These are phyloP conservation scores for Helicocarpus griseus DNA, from an alignment of 2,329 filamentous ascomycete species.

Conservation along the genomic window DNA sequence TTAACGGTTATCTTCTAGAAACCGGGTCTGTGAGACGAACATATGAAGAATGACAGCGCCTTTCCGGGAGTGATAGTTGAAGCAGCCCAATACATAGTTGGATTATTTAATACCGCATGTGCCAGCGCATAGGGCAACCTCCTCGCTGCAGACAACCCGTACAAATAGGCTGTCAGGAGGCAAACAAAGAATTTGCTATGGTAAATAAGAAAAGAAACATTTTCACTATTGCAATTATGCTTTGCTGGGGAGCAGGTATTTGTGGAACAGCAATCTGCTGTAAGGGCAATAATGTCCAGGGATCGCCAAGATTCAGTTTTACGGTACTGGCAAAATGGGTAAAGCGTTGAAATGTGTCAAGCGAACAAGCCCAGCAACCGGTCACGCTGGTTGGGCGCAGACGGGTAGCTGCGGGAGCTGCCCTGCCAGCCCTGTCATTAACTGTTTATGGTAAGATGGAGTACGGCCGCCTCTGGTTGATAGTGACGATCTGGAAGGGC, in stretches of 20 bases:
- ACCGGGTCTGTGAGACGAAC: conserved; percentile 15
- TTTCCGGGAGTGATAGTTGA: conserved; percentile 7
- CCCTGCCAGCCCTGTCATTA: conserved; percentile 1
- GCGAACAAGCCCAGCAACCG: conserved; percentile 10
- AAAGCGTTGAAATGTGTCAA: conserved; percentile 16
- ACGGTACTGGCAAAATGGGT: conserved; percentile 17
- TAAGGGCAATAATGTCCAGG: conserved; percentile 20
- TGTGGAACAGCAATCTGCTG: conserved; percentile 24
- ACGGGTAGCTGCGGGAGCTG: conserved; percentile 13
- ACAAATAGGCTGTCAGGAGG: conserved; percentile 6
- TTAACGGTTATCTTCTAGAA: conserved; percentile 10
- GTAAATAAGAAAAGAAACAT: conserved; percentile 9
- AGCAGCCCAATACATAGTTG: conserved; percentile 9
- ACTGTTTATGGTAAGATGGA: background rate
- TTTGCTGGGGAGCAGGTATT: conserved; percentile 17
- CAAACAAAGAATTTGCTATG: conserved; percentile 14
- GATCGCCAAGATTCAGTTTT: conserved; percentile 20
- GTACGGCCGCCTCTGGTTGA: background rate
- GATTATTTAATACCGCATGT: conserved; percentile 7
- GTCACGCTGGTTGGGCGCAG: conserved; percentile 10
- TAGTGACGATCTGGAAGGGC: conserved; percentile 3
- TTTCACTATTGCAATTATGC: conserved; percentile 10
- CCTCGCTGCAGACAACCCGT: conserved; percentile 19
- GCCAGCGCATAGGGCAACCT: conserved; percentile 20
- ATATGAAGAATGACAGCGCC: conserved; percentile 13